Percentiles rank a stretch among this genome's conserved stretches.
phyloP scores from a whole-genome alignment of 2,329 filamentous ascomycete species.

The Ceratocystis alfenasii region DNA sequence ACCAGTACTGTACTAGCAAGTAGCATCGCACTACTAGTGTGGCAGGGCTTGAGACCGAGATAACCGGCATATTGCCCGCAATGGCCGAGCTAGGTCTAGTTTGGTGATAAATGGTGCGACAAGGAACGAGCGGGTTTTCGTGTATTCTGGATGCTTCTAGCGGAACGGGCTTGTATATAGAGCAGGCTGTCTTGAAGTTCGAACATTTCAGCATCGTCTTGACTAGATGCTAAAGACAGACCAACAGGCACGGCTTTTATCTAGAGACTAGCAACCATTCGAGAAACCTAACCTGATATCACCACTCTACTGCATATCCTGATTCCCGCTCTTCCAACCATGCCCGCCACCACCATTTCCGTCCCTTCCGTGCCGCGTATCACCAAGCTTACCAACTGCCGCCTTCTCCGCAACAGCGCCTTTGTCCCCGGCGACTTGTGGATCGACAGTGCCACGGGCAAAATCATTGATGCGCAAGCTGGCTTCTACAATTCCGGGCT shows the following conservation, averaged over 20 bases:
- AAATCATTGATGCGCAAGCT: constrained; percentile 60
- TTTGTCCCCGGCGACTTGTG: constrained; percentile 73
- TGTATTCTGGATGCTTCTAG: too few species aligned
- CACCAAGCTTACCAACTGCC: constrained; percentile 83
- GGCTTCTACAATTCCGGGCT: constrained; percentile 56
- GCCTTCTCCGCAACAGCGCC: constrained; percentile 54
- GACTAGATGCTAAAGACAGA: too few species aligned
- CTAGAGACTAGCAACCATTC: too few species aligned
- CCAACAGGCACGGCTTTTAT: too few species aligned
- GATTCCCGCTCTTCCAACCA: neutral
- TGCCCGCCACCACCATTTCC: constrained; percentile 8
- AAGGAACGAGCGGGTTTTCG: neutral
- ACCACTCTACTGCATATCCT: neutral
- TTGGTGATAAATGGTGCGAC: neutral
- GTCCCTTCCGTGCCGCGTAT: constrained; percentile 36
- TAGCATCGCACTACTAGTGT: neutral
- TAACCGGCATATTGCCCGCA: constrained; percentile 1
- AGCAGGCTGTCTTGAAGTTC: too few species aligned
- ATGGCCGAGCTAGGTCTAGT: constrained; percentile 1
- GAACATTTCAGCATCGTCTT: too few species aligned
- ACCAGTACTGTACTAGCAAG: too few species aligned
- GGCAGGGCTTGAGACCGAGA: neutral
- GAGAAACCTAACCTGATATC: too few species aligned
- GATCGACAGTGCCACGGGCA: constrained; percentile 71
- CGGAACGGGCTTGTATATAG: too few species aligned